These are phyloP conservation scores for Avena eriantha DNA, from an alignment of 176 grass and related monocot species.

Conservation along the genomic window DNA sequence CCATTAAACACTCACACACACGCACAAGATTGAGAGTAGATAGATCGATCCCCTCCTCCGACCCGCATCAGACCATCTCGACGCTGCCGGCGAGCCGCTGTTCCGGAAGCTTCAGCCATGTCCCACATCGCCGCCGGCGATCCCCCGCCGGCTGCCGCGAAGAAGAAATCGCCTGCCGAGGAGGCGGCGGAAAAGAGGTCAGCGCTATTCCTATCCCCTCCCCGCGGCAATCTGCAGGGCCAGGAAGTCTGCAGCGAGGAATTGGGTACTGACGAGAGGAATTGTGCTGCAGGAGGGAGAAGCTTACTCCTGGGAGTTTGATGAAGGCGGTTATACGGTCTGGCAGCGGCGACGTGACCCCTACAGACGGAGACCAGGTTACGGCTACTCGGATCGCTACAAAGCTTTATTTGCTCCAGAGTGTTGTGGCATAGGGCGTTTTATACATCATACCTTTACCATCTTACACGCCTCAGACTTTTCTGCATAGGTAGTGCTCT, in stretches of 20 bases:
- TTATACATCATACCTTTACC: neutral
- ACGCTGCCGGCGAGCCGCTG: conserved; percentile 20
- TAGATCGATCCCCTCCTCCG: neutral
- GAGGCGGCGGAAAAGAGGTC: conserved; percentile 93
- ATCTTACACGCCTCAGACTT: neutral
- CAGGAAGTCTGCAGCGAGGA: neutral
- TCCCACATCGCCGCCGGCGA: conserved; percentile 41
- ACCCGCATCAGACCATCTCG: no score
- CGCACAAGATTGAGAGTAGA: neutral
- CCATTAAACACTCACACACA: conserved; percentile 20
- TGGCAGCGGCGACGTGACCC: conserved; percentile 59
- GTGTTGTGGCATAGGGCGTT: neutral
- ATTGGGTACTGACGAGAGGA: neutral
- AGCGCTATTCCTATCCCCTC: neutral
- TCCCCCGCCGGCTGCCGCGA: conserved; percentile 51
- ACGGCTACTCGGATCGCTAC: neutral
- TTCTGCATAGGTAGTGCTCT: neutral
- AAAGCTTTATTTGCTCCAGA: conserved; percentile 7
- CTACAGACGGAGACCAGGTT: conserved; percentile 89
- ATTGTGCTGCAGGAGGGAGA: conserved; percentile 68
- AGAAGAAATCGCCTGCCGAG: conserved; percentile 73
- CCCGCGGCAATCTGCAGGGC: neutral
- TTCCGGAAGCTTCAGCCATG: conserved; percentile 53
- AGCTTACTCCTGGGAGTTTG: conserved; percentile 86
- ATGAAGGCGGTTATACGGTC: conserved; percentile 85